Evolutionary conservation across 2,329 filamentous ascomycete genomes (phyloP).

Genomic region (Colletotrichum musae): DNA sequence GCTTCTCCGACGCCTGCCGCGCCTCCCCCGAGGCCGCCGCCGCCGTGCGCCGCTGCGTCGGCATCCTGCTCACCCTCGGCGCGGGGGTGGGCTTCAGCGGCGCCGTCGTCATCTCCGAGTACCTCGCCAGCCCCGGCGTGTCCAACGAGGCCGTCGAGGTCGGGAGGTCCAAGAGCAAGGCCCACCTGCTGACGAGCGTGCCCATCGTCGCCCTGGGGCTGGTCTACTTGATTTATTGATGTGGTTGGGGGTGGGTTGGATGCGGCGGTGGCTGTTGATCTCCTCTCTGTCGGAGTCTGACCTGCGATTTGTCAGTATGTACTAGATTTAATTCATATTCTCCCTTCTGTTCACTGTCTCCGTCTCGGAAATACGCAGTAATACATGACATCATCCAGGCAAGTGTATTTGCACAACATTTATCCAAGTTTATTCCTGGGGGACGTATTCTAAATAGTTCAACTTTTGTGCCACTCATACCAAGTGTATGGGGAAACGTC

Average conservation of each 20-base stretch:
- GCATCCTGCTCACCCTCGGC: slow-evolving; percentile 31
- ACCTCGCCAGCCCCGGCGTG: slow-evolving; percentile 9
- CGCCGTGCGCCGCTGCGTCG: slow-evolving; percentile 30
- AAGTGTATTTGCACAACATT: too few species aligned
- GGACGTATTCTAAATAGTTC: not conserved
- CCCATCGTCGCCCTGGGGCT: slow-evolving; percentile 31
- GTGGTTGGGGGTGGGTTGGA: too few species aligned
- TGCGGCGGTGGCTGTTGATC: not conserved
- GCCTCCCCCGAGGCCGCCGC: slow-evolving; percentile 20
- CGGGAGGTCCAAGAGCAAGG: slow-evolving; percentile 26
- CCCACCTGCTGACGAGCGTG: slow-evolving; percentile 26
- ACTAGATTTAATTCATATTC: too few species aligned
- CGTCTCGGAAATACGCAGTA: too few species aligned
- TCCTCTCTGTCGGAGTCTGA: not conserved
- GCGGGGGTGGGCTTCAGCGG: slow-evolving; percentile 32
- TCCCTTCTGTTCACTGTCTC: too few species aligned
- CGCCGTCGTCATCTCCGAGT: slow-evolving; percentile 25
- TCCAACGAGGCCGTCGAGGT: slow-evolving; percentile 21
- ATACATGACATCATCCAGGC: too few species aligned
- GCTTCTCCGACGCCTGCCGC: slow-evolving; percentile 28
- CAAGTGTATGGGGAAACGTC: not conserved
- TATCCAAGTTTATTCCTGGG: not conserved
- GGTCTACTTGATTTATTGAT: slow-evolving; percentile 17
- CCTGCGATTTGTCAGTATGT: not conserved
- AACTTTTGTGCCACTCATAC: not conserved